Evolutionary conservation across 2,329 filamentous ascomycete species (phyloP), one percentile per base, ranked within the genome.

Genomic region (Scytalidium sp.): DNA sequence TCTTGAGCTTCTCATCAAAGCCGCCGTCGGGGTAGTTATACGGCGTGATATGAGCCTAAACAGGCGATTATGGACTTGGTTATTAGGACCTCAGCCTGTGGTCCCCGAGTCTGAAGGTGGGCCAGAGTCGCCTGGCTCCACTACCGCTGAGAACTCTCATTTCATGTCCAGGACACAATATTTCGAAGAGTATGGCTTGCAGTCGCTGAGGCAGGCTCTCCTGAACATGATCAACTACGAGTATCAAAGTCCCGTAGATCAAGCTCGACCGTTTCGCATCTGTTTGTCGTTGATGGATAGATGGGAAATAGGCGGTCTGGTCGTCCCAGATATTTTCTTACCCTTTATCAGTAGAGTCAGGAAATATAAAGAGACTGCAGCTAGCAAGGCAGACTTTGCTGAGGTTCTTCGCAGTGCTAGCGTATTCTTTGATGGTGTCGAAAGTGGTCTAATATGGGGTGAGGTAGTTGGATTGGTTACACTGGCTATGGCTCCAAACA

Each of bases 1-100:
- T 62, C 74, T 97, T 17, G 86, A 96, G 63, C 80, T 90, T 2
- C 76, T 99, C 2, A 79, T 97, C 25, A 80, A 84, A 50, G 89
- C 93, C 15, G 92, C 93, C 5, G 84, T 85, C n/a, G 85, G 88
- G 1, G 92, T 99, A 19, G 90, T 97, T 1, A 85, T 85, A 19
- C 81, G 94, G 45, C 83, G 92, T 68, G 94, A 99, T 56, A 99
- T 99, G 94, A 96, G 93, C 64, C 73, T 99, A 44, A 99, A 99
- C 66, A 79, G 94, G 59, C 83, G 94, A 32, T 73, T 99, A n/a
- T 97, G 93, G 91, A 84, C 88, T 41, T 99, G 94, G 94, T 85
- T 97, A 53, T 76, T 99, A 2, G 94, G 94, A 0, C 92, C 92
- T 2, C 90, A 80, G 45, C 80, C 79, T 44, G 60, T 70, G 19